phyloP scores from a whole-genome alignment of 2,329 filamentous ascomycete species.

The Scedosporium apiospermum region DNA sequence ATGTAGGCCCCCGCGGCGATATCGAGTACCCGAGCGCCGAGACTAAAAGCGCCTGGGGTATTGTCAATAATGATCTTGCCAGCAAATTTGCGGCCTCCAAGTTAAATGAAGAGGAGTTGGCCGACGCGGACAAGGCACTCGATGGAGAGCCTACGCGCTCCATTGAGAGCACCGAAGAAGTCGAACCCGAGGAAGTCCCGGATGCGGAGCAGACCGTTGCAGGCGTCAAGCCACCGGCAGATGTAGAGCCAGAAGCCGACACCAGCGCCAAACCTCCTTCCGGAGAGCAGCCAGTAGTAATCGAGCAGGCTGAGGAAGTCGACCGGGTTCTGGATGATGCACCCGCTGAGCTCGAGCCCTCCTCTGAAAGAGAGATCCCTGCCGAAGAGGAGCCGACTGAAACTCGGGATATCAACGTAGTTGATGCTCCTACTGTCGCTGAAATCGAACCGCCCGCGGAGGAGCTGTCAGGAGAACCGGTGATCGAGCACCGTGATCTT shows the following conservation, averaged over 20 bases:
- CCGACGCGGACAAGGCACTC: neutral
- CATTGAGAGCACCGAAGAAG: neutral
- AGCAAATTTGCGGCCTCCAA: neutral
- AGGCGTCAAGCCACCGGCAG: too few species aligned
- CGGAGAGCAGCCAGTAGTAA: too few species aligned
- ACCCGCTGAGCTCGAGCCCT: neutral
- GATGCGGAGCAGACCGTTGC: neutral
- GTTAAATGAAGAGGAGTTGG: neutral
- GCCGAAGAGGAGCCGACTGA: neutral
- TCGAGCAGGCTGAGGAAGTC: neutral
- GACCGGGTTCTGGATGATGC: neutral
- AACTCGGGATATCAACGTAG: neutral
- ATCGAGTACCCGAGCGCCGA: neutral
- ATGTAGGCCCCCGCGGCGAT: neutral
- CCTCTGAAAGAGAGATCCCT: neutral
- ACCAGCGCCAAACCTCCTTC: too few species aligned
- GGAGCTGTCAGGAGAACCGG: too few species aligned
- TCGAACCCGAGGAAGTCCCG: neutral
- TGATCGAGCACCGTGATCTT: too few species aligned
- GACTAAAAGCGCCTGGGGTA: neutral
- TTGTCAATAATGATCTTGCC: neutral
- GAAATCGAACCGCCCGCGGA: too few species aligned
- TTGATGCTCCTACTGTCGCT: too few species aligned
- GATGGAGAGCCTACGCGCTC: neutral
- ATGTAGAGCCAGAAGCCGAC: too few species aligned